phyloP scores from a whole-genome alignment of 2,329 filamentous ascomycete species.

The Neospermospora avenae region DNA sequence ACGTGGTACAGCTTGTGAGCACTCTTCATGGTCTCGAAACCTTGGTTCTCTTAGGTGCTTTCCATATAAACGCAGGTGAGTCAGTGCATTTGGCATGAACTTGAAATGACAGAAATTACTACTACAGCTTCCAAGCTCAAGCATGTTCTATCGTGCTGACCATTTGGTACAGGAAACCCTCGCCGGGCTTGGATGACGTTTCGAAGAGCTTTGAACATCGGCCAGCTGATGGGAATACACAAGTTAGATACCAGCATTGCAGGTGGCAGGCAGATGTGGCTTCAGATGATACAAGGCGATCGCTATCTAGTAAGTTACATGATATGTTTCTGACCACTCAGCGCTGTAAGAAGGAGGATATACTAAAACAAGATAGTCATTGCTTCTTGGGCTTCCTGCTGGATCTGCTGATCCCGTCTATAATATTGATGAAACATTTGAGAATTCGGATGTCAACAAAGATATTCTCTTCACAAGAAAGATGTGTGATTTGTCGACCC shows the following conservation, averaged over 20 bases:
- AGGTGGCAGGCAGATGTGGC: conserved; percentile 41
- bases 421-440: conserved; percentile 26
- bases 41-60: conserved; percentile 47
- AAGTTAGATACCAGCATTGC: conserved; percentile 15
- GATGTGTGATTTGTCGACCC: conserved; percentile 24
- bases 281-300: conserved; percentile 43
- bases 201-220: conserved; percentile 48
- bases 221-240: conserved; percentile 35
- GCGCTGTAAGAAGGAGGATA: background rate
- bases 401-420: conserved; percentile 23
- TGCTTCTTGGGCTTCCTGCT: conserved; percentile 30
- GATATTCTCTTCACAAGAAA: conserved; percentile 25
- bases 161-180: conserved; percentile 38
- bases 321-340: background rate
- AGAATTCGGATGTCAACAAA: conserved; percentile 25
- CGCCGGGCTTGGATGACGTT: conserved; percentile 47
- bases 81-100: background rate
- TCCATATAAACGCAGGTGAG: conserved; percentile 40
- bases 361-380: conserved; percentile 13
- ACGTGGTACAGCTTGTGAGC: conserved; percentile 34
- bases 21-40: conserved; percentile 51
- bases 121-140: background rate
- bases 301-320: conserved; percentile 39
- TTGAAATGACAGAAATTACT: background rate
- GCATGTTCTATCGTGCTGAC: background rate